phyloP scores from a whole-genome alignment of 306 rosid genomes.

The Rosa multiflora region DNA sequence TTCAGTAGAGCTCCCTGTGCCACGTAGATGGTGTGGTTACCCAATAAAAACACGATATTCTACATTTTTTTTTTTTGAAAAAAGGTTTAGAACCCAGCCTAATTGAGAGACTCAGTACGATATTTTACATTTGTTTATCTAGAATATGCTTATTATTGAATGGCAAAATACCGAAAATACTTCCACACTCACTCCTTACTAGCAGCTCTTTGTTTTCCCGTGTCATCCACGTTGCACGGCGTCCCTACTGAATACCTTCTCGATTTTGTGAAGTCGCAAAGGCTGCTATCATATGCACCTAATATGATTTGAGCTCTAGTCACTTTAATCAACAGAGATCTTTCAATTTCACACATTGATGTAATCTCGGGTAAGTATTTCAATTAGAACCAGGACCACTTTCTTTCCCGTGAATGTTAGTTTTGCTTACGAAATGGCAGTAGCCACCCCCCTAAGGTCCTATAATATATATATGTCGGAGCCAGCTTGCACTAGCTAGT shows the following conservation, averaged over 20 bases:
- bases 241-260: not conserved
- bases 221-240: not conserved
- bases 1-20: not conserved
- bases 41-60: no score
- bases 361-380: not conserved
- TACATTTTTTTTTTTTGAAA: no score
- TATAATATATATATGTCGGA: not conserved
- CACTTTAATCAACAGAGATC: conserved; percentile 1
- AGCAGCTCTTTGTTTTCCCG: no score
- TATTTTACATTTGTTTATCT: no score
- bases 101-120: no score
- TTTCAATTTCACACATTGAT: conserved; percentile 1
- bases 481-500: conserved; percentile 28
- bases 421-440: conserved; percentile 1
- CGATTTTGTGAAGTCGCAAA: not conserved
- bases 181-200: no score
- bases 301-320: not conserved
- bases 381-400: not conserved
- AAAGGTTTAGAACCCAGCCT: no score
- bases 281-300: not conserved
- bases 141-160: no score
- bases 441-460: not conserved
- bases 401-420: conserved; percentile 6
- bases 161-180: no score
- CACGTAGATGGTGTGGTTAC: not conserved